These are phyloP conservation scores for Aspergillus nanangensis DNA, from an alignment of 495 filamentous ascomycete genomes.

Conservation along the genomic window DNA sequence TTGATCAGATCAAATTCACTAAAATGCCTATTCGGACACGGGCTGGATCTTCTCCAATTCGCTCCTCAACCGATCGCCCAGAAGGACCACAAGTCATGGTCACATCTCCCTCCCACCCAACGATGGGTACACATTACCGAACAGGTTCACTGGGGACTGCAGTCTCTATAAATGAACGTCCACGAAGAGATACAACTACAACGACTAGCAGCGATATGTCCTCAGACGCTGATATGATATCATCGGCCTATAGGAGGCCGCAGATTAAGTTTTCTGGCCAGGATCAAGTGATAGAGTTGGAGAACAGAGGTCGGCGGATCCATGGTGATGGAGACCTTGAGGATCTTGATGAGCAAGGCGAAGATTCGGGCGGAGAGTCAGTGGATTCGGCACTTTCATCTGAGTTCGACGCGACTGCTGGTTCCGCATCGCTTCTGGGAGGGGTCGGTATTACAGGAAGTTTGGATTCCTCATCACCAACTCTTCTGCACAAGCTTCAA, in stretches of 20 bases:
- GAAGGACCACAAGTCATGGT: slow-evolving; percentile 53
- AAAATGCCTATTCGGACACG: slow-evolving; percentile 90
- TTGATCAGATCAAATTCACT: slow-evolving; percentile 86
- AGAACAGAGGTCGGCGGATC: slow-evolving; percentile 55
- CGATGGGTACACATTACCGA: slow-evolving; percentile 45
- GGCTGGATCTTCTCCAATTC: slow-evolving; percentile 83
- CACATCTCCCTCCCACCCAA: slow-evolving; percentile 49
- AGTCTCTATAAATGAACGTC: slow-evolving; percentile 61
- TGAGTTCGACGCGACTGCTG: slow-evolving; percentile 63
- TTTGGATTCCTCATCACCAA: slow-evolving; percentile 40
- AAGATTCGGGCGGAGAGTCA: slow-evolving; percentile 59
- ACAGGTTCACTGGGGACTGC: slow-evolving; percentile 74
- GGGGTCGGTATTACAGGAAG: slow-evolving; percentile 42
- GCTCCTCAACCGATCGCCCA: slow-evolving; percentile 39
- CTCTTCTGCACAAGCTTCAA: slow-evolving; percentile 42
- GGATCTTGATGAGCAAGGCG: slow-evolving; percentile 48
- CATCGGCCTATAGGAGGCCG: slow-evolving; percentile 58
- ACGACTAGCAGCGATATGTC: slow-evolving; percentile 90
- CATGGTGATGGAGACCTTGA: slow-evolving; percentile 45
- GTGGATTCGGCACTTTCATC: slow-evolving; percentile 62
- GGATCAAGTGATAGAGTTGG: slow-evolving; percentile 52
- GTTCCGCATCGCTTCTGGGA: slow-evolving; percentile 55
- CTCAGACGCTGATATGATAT: slow-evolving; percentile 80
- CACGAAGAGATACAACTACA: slow-evolving; percentile 80
- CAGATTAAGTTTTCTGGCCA: slow-evolving; percentile 49